Evolutionary conservation across 2,329 filamentous ascomycete genomes (phyloP).

Genomic region (Pseudocercospora eumusae): DNA sequence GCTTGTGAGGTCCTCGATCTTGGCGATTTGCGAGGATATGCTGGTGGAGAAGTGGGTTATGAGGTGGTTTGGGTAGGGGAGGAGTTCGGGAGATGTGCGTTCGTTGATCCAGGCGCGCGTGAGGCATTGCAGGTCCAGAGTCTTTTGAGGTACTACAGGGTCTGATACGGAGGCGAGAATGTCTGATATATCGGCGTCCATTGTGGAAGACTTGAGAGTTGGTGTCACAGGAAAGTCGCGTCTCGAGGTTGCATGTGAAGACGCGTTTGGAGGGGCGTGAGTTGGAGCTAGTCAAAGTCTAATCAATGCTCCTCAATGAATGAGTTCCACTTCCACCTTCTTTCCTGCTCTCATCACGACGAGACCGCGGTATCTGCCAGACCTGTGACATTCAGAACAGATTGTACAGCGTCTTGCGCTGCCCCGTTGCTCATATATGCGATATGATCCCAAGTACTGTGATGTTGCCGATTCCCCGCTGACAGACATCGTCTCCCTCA

Average conservation of each 20-base stretch:
- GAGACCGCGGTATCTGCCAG: neutral
- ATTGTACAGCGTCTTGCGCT: neutral
- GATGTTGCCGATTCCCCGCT: neutral
- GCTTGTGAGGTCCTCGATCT: constrained; percentile 65
- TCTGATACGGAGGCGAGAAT: constrained; percentile 55
- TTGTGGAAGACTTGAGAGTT: constrained; percentile 8
- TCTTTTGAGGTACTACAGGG: constrained; percentile 55
- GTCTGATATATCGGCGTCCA: constrained; percentile 51
- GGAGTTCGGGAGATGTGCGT: constrained; percentile 82
- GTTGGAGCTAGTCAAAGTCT: neutral
- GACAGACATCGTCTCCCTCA: neutral
- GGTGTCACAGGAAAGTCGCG: neutral
- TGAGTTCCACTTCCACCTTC: neutral
- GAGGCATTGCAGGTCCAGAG: constrained; percentile 79
- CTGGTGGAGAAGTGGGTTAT: constrained; percentile 50
- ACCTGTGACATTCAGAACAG: neutral
- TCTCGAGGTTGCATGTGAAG: neutral
- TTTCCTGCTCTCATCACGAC: too few relatives aligned
- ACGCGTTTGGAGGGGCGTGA: constrained; percentile 1
- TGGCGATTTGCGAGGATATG: constrained; percentile 33
- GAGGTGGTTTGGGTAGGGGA: constrained; percentile 73
- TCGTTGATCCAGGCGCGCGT: constrained; percentile 94
- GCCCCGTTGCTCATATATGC: neutral
- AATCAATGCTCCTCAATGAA: neutral
- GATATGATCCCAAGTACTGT: neutral